Percentiles rank a stretch among this genome's conserved stretches.
Evolutionary conservation across 2,329 filamentous ascomycete genomes (phyloP).

Genomic region (Waltergamsia citrina): DNA sequence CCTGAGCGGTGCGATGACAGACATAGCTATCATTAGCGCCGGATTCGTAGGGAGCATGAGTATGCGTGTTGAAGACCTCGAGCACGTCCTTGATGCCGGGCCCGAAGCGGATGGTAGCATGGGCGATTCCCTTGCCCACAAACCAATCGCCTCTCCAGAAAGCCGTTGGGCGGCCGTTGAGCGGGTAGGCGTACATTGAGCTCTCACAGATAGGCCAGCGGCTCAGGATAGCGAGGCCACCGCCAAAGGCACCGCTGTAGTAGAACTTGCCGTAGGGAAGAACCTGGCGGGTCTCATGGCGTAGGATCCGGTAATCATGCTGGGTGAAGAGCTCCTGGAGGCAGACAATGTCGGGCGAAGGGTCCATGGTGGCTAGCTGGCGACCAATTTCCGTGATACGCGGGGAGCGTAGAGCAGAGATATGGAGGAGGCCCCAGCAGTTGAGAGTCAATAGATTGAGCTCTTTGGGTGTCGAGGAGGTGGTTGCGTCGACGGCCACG

Average conservation of each 20-base stretch:
- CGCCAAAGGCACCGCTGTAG: constrained; percentile 78
- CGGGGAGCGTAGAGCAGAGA: constrained; percentile 68
- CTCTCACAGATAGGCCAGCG: constrained; percentile 89
- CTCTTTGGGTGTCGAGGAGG: constrained; percentile 34
- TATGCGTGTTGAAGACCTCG: constrained; percentile 82
- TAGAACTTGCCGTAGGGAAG: constrained; percentile 94
- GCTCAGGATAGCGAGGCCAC: constrained; percentile 79
- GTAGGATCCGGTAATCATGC: constrained; percentile 72
- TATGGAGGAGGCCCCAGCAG: constrained; percentile 90
- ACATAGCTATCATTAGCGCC: constrained; percentile 77
- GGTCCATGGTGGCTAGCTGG: constrained; percentile 59
- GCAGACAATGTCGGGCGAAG: constrained; percentile 76
- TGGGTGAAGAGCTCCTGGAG: constrained; percentile 93
- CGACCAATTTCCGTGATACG: constrained; percentile 78
- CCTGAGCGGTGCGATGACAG: constrained; percentile 83
- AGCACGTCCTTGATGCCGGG: constrained; percentile 54
- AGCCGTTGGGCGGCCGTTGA: constrained; percentile 87
- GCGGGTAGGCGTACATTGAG: constrained; percentile 75
- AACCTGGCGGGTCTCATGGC: constrained; percentile 59
- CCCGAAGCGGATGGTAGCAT: constrained; percentile 68
- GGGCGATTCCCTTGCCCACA: constrained; percentile 88
- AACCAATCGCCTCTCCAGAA: constrained; percentile 96
- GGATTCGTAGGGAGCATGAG: constrained; percentile 77
- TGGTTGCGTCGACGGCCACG: constrained; percentile 1
- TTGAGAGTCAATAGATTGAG: constrained; percentile 84